phyloP scores from a whole-genome alignment of 2,329 filamentous ascomycete genomes.

The Chrysoporthe deuterocubensis region DNA sequence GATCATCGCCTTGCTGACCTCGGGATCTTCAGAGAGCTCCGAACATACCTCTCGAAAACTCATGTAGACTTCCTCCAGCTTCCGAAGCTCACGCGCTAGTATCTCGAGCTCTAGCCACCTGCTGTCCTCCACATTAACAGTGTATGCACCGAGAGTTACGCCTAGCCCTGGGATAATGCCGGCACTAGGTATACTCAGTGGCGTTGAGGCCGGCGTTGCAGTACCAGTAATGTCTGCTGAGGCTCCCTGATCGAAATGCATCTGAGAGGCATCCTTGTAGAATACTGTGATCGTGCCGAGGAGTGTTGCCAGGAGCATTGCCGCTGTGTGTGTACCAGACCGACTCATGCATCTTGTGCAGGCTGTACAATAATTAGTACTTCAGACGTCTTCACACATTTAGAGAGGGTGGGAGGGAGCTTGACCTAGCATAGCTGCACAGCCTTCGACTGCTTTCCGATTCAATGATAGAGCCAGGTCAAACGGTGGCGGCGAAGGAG shows the following conservation, averaged over 20 bases:
- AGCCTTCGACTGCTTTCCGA: constrained; percentile 53
- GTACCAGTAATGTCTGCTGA: constrained; percentile 27
- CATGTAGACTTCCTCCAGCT: constrained; percentile 51
- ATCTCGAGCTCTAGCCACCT: constrained; percentile 54
- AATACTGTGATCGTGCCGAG: constrained; percentile 53
- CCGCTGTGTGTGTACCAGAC: constrained; percentile 48
- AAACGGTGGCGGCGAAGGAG: constrained; percentile 44
- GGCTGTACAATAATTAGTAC: constrained; percentile 22
- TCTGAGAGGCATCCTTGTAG: constrained; percentile 48
- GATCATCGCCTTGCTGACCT: constrained; percentile 51
- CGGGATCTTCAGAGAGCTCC: constrained; percentile 45
- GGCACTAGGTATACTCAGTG: not conserved
- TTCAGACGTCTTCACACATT: not conserved
- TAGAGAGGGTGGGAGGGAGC: no score
- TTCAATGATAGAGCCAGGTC: constrained; percentile 51
- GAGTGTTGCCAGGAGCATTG: constrained; percentile 55
- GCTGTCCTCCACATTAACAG: constrained; percentile 50
- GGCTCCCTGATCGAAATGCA: constrained; percentile 42
- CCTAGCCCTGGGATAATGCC: constrained; percentile 35
- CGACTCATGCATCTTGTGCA: constrained; percentile 50
- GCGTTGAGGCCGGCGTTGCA: constrained; percentile 12
- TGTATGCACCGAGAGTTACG: constrained; percentile 49
- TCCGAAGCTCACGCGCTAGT: constrained; percentile 51
- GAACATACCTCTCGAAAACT: constrained; percentile 48
- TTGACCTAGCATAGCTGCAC: constrained; percentile 47